A percentile compares a stretch with the other conserved stretches of the same genome.
phyloP scores from a whole-genome alignment of 2,329 filamentous ascomycete genomes.

The Penicillium concentricum region DNA sequence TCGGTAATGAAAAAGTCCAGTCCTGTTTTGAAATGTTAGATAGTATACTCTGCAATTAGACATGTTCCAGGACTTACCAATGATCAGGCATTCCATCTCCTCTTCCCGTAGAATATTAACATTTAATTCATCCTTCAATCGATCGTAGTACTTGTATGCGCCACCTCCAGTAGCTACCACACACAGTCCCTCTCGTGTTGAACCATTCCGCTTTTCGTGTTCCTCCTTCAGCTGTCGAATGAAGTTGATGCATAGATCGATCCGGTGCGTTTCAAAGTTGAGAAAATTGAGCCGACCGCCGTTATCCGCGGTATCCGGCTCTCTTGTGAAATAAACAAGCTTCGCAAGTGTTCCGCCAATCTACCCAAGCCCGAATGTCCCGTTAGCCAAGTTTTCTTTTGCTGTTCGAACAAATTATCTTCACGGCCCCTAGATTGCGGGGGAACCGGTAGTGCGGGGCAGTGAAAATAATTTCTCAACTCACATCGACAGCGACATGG shows the following conservation, averaged over 20 bases:
- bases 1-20: slow-evolving; percentile 99
- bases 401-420: neutral
- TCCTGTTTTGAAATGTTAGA: slow-evolving; percentile 51
- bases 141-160: slow-evolving; percentile 95
- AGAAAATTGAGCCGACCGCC: slow-evolving; percentile 93
- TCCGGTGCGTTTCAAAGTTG: slow-evolving; percentile 92
- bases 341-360: slow-evolving; percentile 96
- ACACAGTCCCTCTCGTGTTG: slow-evolving; percentile 67
- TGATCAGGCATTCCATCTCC: slow-evolving; percentile 98
- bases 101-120: slow-evolving; percentile 90
- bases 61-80: slow-evolving; percentile 56
- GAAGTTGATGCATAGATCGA: slow-evolving; percentile 90
- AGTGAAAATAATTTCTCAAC: slow-evolving; percentile 36
- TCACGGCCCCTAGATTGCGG: slow-evolving; percentile 24
- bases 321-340: slow-evolving; percentile 94
- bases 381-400: neutral
- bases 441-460: slow-evolving; percentile 26
- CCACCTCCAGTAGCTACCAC: slow-evolving; percentile 96
- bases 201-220: slow-evolving; percentile 73
- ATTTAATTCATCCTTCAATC: slow-evolving; percentile 76
- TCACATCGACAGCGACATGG: slow-evolving; percentile 93
- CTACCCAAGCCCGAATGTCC: slow-evolving; percentile 46
- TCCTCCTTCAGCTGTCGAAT: slow-evolving; percentile 83
- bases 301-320: slow-evolving; percentile 72
- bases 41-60: neutral